Conservation (phyloP, 352 stramenopile genomes). For the Pythium graminicola region DNA sequence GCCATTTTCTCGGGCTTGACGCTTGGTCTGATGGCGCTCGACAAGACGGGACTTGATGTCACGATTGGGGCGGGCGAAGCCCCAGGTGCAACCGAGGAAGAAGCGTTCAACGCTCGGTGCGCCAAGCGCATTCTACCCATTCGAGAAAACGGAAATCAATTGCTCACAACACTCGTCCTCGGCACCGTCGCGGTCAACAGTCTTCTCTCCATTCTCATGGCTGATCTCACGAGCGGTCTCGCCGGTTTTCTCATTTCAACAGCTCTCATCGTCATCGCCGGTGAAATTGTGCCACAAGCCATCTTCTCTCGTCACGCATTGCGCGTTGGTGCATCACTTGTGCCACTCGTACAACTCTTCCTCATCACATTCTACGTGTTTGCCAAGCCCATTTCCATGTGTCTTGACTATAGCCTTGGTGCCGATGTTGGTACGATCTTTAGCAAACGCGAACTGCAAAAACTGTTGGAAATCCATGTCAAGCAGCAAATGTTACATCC, state of each 20-base stretch:
- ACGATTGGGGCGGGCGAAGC: conserved; percentile 89
- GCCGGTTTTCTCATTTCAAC: conserved; percentile 92
- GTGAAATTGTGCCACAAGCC: conserved; percentile 87
- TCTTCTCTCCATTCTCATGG: conserved; percentile 94
- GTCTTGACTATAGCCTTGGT: conserved; percentile 90
- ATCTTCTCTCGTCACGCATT: conserved; percentile 87
- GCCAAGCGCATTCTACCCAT: conserved; percentile 85
- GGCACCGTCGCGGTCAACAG: conserved; percentile 96
- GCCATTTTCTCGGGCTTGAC: conserved; percentile 92
- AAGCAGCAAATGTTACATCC: conserved; percentile 90
- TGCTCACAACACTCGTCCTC: conserved; percentile 94
- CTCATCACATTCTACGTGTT: conserved; percentile 92
- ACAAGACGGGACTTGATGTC: conserved; percentile 97
- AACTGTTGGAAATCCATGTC: conserved; percentile 96
- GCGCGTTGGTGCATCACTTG: conserved; percentile 49
- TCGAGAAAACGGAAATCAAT: conserved; percentile 92
- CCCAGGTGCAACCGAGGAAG: conserved; percentile 42
- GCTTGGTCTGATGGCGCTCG: conserved; percentile 95
- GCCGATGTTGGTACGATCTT: conserved; percentile 96
- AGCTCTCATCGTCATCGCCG: conserved; percentile 92
- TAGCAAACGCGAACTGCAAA: conserved; percentile 88
- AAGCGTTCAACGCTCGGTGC: conserved; percentile 49
- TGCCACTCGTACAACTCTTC: conserved; percentile 92
- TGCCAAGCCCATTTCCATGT: conserved; percentile 89
- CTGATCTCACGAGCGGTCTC: conserved; percentile 64